Percentiles rank a stretch among this genome's conserved stretches.
These are phyloP conservation scores for Colletotrichum tabaci DNA, from an alignment of 2,329 filamentous ascomycete species.

Conservation along the genomic window DNA sequence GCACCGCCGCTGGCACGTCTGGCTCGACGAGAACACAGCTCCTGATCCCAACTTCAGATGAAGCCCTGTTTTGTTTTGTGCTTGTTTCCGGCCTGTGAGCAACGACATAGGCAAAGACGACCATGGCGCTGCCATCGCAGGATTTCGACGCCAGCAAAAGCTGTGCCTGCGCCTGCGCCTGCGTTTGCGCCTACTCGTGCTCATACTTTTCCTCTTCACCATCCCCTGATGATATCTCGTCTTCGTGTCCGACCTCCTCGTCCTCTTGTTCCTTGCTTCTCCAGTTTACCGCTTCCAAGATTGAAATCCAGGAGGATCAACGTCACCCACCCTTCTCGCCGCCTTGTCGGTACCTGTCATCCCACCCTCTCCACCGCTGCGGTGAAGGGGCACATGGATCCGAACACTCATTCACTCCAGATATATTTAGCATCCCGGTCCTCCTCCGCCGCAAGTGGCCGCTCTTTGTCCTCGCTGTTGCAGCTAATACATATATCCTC, in stretches of 20 bases:
- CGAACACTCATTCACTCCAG: constrained; percentile 23
- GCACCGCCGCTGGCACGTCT: constrained; percentile 38
- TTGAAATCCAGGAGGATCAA: constrained; percentile 36
- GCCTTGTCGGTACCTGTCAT: constrained; percentile 27
- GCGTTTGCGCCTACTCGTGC: neutral
- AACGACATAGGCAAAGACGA: constrained; percentile 29
- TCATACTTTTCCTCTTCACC: neutral
- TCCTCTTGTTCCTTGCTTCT: constrained; percentile 18
- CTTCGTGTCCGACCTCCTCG: constrained; percentile 3
- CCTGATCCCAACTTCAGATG: constrained; percentile 37
- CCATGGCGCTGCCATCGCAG: constrained; percentile 39
- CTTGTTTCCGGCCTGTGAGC: constrained; percentile 36
- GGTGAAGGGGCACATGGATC: constrained; percentile 39
- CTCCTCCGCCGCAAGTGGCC: constrained; percentile 15
- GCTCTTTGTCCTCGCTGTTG: constrained; percentile 18
- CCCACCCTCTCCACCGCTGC: constrained; percentile 23
- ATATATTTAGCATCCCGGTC: constrained; percentile 39
- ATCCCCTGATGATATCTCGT: neutral
- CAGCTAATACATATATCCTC: constrained; percentile 39
- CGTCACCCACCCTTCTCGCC: constrained; percentile 13
- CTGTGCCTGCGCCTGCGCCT: constrained; percentile 13
- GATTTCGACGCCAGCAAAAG: constrained; percentile 15
- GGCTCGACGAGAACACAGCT: constrained; percentile 36
- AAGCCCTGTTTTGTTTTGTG: constrained; percentile 41
- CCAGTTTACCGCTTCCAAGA: constrained; percentile 23